phyloP scores from a whole-genome alignment of 495 filamentous ascomycete species.

The Hapsidospora chrysogenum region DNA sequence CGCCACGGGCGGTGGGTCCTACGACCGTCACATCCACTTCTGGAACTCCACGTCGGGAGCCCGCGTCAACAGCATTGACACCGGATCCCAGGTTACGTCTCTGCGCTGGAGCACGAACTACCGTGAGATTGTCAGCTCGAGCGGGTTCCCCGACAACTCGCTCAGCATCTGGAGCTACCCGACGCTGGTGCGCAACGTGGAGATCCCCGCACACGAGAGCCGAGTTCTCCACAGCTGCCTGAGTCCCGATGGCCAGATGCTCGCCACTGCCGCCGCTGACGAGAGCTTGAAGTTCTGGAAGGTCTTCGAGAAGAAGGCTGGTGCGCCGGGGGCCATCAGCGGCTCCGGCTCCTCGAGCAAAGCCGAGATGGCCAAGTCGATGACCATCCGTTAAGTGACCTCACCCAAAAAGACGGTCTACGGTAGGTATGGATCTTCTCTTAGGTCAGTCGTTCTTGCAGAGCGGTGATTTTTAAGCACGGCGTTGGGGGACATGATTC shows the following conservation, averaged over 20 bases:
- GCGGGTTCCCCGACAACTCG: conserved; percentile 96
- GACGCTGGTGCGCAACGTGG: conserved; percentile 84
- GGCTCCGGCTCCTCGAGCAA: conserved; percentile 37
- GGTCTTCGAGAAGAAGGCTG: conserved; percentile 94
- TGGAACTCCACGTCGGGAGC: conserved; percentile 98
- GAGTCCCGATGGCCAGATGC: conserved; percentile 91
- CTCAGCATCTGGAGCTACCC: conserved; percentile 98
- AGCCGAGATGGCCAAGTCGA: conserved; percentile 74
- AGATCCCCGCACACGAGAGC: conserved; percentile 98
- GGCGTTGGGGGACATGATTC: conserved; percentile 20
- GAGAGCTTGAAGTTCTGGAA: conserved; percentile 99
- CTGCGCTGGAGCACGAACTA: conserved; percentile 92
- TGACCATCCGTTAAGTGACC: conserved; percentile 77
- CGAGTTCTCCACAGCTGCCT: conserved; percentile 87
- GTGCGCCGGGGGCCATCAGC: conserved; percentile 38
- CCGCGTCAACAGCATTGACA: conserved; percentile 96
- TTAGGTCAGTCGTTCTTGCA: background rate
- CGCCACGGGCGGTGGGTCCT: conserved; percentile 88
- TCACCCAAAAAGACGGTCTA: no score
- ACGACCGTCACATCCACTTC: conserved; percentile 97
- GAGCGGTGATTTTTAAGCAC: conserved; percentile 13
- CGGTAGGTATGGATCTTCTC: background rate
- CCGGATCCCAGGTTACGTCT: conserved; percentile 89
- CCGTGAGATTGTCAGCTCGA: conserved; percentile 93
- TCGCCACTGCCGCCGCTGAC: conserved; percentile 89